Conservation (phyloP, 2,329 filamentous ascomycete species). For the Pyrenochaeta sp. region DNA sequence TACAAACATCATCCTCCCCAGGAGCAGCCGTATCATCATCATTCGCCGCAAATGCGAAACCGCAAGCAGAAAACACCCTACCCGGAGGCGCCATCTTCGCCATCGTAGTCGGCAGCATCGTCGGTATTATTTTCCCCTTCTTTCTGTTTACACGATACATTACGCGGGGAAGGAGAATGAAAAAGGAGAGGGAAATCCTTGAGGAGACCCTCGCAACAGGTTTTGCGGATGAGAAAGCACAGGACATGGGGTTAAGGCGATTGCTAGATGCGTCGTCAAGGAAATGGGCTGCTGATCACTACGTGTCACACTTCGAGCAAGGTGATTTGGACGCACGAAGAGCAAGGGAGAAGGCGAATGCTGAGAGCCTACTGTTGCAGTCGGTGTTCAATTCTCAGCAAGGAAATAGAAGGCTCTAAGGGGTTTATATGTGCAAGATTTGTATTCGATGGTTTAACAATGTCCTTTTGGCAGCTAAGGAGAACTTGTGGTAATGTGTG, state of each 20-base stretch:
- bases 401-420: not conserved
- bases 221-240: not conserved
- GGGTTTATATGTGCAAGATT: not conserved
- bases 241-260: slow-evolving; percentile 2
- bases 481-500: not conserved
- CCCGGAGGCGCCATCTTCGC: slow-evolving; percentile 1
- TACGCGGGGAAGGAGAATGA: not conserved
- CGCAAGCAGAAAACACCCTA: not conserved
- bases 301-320: not conserved
- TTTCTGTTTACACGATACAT: not conserved
- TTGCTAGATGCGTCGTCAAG: slow-evolving; percentile 3
- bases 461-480: not conserved
- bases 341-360: not conserved
- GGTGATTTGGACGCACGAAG: not conserved
- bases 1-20: not conserved
- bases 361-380: not conserved
- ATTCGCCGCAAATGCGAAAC: not conserved
- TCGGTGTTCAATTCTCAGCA: not conserved
- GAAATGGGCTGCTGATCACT: slow-evolving; percentile 2
- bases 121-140: slow-evolving; percentile 4
- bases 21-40: not conserved
- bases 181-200: not conserved
- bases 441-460: not conserved
- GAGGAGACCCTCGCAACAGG: not conserved
- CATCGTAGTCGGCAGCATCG: slow-evolving; percentile 4